Evolutionary conservation across 257 asterid species (phyloP), one percentile per base, ranked within the genome.

Genomic region (Ehretia macrophylla): DNA sequence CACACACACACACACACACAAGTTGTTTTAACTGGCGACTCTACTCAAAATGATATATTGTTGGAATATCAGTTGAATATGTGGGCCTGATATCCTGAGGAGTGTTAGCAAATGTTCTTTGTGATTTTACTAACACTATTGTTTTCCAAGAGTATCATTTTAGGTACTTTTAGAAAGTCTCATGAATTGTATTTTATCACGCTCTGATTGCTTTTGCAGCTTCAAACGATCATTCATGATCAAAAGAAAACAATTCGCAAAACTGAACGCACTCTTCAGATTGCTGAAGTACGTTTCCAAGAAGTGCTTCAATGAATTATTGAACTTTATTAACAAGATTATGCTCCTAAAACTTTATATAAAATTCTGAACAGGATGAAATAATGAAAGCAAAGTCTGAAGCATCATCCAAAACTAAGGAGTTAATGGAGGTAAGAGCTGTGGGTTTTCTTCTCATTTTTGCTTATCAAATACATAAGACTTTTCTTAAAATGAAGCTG

Each of bases 231-330:
- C 35, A 66, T 77, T 35, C 81, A 72, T 58, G 86, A 81, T 56
- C 96, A 84, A 81, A 86, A 75, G 73, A 68, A 75, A n/a, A 86
- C 76, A 80, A 65, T 92, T 68, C 90, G 81, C 17, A 88, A 92
- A 83, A 88, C 95, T 72, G 86, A 86, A 69, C 91, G 97, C 14
- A 96, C 99, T 61, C 99, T 86, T 80, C 83, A 78, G 64, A 77
- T 84, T 68, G 96, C 99, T 22, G 97, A 92, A 95, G 99, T 82
- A 71, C 67, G 70, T 54, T 46, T 61, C 23, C 11, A 23, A 8
- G 32, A 22, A 60, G 51, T 22, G 50, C 23, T 49, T 69, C 39
- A 62, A 27, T 50, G 32, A 46, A 57, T 32, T 69, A 52, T 49
- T 38, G 37, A 14, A 39, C 21, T 66, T 54, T 53, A 45, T 49